Conservation (phyloP, 2,329 filamentous ascomycete genomes). For the Aspergillus ruber region DNA sequence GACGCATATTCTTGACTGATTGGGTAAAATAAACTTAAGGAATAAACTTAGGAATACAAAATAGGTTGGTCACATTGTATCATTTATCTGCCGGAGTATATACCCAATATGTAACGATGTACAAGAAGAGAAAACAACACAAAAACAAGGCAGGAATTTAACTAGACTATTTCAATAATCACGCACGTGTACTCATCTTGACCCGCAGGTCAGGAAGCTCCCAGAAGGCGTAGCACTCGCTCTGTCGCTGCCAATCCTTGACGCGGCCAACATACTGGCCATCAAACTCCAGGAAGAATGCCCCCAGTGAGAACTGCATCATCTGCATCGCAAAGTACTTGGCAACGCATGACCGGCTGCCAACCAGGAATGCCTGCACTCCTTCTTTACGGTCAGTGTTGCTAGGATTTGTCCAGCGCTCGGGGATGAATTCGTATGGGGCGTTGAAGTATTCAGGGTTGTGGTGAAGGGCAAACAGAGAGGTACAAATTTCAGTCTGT, state of each 20-base stretch:
- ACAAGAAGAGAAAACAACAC: neutral
- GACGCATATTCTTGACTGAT: no score
- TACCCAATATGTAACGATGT: neutral
- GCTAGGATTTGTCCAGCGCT: slow-evolving; percentile 25
- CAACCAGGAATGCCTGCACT: slow-evolving; percentile 19
- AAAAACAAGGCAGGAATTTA: neutral
- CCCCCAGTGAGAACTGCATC: slow-evolving; percentile 17
- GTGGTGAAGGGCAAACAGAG: slow-evolving; percentile 25
- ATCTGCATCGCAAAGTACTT: slow-evolving; percentile 23
- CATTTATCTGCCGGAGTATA: no score
- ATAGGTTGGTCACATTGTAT: no score
- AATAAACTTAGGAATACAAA: no score
- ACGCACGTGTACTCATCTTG: slow-evolving; percentile 6
- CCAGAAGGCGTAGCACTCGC: slow-evolving; percentile 22
- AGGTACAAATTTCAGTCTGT: slow-evolving; percentile 21
- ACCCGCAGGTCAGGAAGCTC: slow-evolving; percentile 18
- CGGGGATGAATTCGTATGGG: slow-evolving; percentile 23
- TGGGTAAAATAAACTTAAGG: no score
- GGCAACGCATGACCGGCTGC: slow-evolving; percentile 19
- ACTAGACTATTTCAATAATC: neutral
- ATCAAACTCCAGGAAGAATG: slow-evolving; percentile 20
- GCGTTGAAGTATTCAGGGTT: slow-evolving; percentile 23
- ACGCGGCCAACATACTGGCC: slow-evolving; percentile 16
- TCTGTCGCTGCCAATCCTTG: slow-evolving; percentile 18
- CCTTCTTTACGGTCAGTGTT: slow-evolving; percentile 18